Percentiles rank a stretch among this genome's conserved stretches.
These are phyloP conservation scores for Venustampulla echinocandica DNA, from an alignment of 495 filamentous ascomycete genomes.

Conservation along the genomic window DNA sequence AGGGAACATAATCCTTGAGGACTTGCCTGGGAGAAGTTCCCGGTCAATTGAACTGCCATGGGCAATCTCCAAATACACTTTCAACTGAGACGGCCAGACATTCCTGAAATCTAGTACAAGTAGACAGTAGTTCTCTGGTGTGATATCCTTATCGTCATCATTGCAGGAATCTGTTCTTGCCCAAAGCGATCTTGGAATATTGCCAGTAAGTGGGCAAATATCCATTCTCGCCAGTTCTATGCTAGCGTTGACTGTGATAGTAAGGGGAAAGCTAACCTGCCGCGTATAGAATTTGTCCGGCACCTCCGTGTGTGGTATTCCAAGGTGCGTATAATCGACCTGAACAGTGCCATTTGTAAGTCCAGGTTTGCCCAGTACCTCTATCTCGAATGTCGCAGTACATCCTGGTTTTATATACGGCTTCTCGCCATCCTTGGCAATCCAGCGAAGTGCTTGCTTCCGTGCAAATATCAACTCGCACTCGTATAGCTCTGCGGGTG, in stretches of 20 bases:
- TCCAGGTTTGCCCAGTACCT: conserved; percentile 77
- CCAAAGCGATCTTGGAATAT: conserved; percentile 41
- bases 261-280: conserved; percentile 71
- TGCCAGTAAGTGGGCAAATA: conserved; percentile 57
- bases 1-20: conserved; percentile 65
- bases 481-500: conserved; percentile 72
- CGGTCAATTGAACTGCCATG: conserved; percentile 23
- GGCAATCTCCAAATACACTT: conserved; percentile 42
- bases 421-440: conserved; percentile 41
- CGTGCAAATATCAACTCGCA: conserved; percentile 67
- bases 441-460: conserved; percentile 63
- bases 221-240: conserved; percentile 72
- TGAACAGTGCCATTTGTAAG: conserved; percentile 74
- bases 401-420: conserved; percentile 59
- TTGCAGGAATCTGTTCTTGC: conserved; percentile 7
- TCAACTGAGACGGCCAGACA: conserved; percentile 70
- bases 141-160: conserved; percentile 19
- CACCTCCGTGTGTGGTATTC: conserved; percentile 51
- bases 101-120: conserved; percentile 80
- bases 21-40: conserved; percentile 69
- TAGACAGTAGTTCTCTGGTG: conserved; percentile 60
- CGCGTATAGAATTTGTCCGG: conserved; percentile 70
- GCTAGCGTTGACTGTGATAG: conserved; percentile 85
- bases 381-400: conserved; percentile 67
- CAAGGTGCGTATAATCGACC: conserved; percentile 73